A percentile compares a stretch with the other conserved stretches of the same genome.
Conservation (phyloP, 257 asterid genomes). For the Handroanthus guayacan region DNA sequence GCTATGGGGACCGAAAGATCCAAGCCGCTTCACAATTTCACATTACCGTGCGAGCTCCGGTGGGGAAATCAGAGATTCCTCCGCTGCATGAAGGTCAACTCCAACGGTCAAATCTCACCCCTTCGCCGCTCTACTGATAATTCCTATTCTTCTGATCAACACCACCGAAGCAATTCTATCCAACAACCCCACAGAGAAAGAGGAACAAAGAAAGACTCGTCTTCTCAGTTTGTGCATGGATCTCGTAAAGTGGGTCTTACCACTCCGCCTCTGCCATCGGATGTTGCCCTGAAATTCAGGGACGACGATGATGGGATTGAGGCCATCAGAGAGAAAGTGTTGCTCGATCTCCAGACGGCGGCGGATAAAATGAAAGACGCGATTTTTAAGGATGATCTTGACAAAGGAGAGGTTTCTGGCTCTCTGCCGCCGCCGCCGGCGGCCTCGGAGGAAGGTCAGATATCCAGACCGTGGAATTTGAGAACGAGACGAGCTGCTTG, state of each 20-base stretch:
- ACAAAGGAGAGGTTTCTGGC: slow-evolving; percentile 29
- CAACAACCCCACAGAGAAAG: slow-evolving; percentile 22
- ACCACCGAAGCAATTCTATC: slow-evolving; percentile 26
- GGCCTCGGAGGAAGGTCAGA: slow-evolving; percentile 32
- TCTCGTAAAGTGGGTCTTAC: slow-evolving; percentile 23
- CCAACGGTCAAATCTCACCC: slow-evolving; percentile 47
- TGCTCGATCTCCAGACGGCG: slow-evolving; percentile 68
- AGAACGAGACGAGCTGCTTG: slow-evolving; percentile 65
- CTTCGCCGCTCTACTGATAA: slow-evolving; percentile 32
- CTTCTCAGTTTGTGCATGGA: slow-evolving; percentile 30
- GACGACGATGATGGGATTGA: slow-evolving; percentile 55
- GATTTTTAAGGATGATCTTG: slow-evolving; percentile 51
- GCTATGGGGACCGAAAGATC: slow-evolving; percentile 69
- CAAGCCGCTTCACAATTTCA: slow-evolving; percentile 72
- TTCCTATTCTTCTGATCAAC: slow-evolving; percentile 33
- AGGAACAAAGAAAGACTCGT: not conserved
- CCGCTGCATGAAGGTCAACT: slow-evolving; percentile 69
- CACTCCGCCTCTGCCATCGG: slow-evolving; percentile 35
- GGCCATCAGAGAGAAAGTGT: slow-evolving; percentile 65
- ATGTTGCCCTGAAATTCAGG: slow-evolving; percentile 22
- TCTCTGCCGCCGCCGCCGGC: slow-evolving; percentile 38
- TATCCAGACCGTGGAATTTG: slow-evolving; percentile 61
- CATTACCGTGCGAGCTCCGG: slow-evolving; percentile 59
- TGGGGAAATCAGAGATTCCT: slow-evolving; percentile 74
- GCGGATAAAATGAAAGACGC: slow-evolving; percentile 60